Evolutionary conservation across 495 filamentous ascomycete species (phyloP).

Genomic region (Hypoxylon intermedium): DNA sequence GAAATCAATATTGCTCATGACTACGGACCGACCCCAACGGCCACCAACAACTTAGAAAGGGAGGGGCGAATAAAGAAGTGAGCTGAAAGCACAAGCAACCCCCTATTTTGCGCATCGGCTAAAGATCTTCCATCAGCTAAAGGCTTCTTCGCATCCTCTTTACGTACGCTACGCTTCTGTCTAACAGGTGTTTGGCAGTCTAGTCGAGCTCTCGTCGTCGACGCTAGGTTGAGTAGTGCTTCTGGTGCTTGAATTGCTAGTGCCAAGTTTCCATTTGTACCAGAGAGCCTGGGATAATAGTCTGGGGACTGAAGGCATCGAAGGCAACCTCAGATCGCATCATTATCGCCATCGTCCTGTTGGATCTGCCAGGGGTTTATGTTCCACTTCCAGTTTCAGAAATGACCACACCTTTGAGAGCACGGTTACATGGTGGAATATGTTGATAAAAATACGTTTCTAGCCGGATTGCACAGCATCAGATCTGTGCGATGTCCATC

Average conservation of each 20-base stretch:
- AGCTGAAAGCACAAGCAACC: slow-evolving; percentile 9
- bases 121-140: slow-evolving; percentile 21
- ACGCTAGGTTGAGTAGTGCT: neutral
- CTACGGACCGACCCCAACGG: slow-evolving; percentile 5
- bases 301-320: slow-evolving; percentile 11
- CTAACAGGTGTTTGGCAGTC: no score
- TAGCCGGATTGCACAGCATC: slow-evolving; percentile 4
- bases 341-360: slow-evolving; percentile 34
- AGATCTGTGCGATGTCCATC: slow-evolving; percentile 1
- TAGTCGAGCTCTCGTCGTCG: neutral
- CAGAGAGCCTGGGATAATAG: neutral
- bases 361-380: slow-evolving; percentile 37
- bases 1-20: slow-evolving; percentile 8
- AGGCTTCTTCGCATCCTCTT: neutral
- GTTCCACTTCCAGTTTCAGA: slow-evolving; percentile 44
- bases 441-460: slow-evolving; percentile 10
- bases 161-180: no score
- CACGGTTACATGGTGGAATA: slow-evolving; percentile 20
- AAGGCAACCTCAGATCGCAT: slow-evolving; percentile 33
- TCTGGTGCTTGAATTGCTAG: neutral
- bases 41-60: slow-evolving; percentile 1
- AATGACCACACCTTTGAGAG: slow-evolving; percentile 24
- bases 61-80: slow-evolving; percentile 12
- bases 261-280: slow-evolving; percentile 5
- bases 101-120: slow-evolving; percentile 33